Base-by-base conservation (phyloP, 805 yeast genomes). In the Saturnispora bothae region DNA sequence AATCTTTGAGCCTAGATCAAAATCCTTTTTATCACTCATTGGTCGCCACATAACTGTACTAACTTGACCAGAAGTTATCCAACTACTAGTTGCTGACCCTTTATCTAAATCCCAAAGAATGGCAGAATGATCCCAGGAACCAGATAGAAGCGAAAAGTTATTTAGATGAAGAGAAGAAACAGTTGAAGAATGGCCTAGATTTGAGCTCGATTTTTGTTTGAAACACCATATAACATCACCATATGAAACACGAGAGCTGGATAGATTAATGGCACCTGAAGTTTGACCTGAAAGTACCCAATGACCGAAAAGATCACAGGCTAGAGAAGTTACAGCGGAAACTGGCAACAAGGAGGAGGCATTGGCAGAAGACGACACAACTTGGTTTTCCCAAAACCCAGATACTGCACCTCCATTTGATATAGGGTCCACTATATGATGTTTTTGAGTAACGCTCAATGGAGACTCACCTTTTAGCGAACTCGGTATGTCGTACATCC, bases 341-440 rank as follows among this genome's bases (percentile, higher is more conserved):
- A 78, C 60, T 35, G 66, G 62, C 4, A 88, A 86, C 4, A 88
- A 84, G 42, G 71, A 77, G 29, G 43, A 38, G 8, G 53, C 49
- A 12, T 13, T 20, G 7, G 40, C 12, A 5, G 29, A 18, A 3
- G 25, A 12, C 15, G 14, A 31, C 0, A 97, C 96, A 50, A 86
- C 83, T 60, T 92, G 97, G 57, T 92, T 92, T 53, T 89, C 97
- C 96, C 96, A 92, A 61, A 85, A 89, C 0, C 92, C 79, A 13
- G 70, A 54, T 4, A 88, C 60, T 4, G 84, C 78, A 5, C 97
- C 98, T 0, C 86, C 92, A 51, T 81, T 79, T 7, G 81, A 71
- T 23, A 92, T 73, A 1, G 92, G 73, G 54, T 92, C 98, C 18
- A 85, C 85, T 35, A 86, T 65, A 34, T 83, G 81, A 57, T 92